These are phyloP conservation scores for Penicillium sp. DNA, from an alignment of 2,329 filamentous ascomycete species.

Conservation along the genomic window DNA sequence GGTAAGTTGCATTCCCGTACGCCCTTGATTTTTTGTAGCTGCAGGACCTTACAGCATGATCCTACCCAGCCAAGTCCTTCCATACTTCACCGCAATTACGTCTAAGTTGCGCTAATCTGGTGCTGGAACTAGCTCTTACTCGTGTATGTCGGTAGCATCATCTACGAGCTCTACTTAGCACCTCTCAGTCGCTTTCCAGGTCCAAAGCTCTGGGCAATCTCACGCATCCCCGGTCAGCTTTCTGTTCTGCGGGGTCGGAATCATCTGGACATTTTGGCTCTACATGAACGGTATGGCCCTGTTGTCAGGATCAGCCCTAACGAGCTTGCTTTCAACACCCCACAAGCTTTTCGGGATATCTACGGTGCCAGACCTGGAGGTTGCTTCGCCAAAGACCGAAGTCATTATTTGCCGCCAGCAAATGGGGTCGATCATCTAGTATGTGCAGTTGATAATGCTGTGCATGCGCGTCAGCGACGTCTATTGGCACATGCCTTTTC, in stretches of 20 bases:
- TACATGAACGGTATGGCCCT: conserved; percentile 22
- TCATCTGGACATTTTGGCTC: conserved; percentile 19
- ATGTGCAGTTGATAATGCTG: conserved; percentile 16
- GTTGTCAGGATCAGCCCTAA: conserved; percentile 18
- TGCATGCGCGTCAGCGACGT: conserved; percentile 17
- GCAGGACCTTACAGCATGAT: conserved; percentile 10
- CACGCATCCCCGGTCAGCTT: conserved; percentile 19
- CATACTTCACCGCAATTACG: not conserved
- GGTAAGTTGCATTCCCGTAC: conserved; percentile 21
- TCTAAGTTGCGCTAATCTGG: not conserved
- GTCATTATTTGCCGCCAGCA: conserved; percentile 23
- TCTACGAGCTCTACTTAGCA: conserved; percentile 22
- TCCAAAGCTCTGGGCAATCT: conserved; percentile 24
- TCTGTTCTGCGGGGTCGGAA: conserved; percentile 21
- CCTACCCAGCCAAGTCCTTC: conserved; percentile 1
- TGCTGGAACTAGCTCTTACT: conserved; percentile 1
- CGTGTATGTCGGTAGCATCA: conserved; percentile 4
- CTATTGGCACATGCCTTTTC: conserved; percentile 29
- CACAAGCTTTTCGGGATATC: conserved; percentile 31
- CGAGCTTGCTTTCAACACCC: conserved; percentile 26
- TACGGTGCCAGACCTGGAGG: conserved; percentile 24
- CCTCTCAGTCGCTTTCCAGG: conserved; percentile 28
- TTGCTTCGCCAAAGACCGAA: conserved; percentile 21
- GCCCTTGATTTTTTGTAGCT: conserved; percentile 7
- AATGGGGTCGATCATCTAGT: conserved; percentile 34